Conservation (phyloP, 2,329 filamentous ascomycete species). For the Fusarium brevicatenulatum region DNA sequence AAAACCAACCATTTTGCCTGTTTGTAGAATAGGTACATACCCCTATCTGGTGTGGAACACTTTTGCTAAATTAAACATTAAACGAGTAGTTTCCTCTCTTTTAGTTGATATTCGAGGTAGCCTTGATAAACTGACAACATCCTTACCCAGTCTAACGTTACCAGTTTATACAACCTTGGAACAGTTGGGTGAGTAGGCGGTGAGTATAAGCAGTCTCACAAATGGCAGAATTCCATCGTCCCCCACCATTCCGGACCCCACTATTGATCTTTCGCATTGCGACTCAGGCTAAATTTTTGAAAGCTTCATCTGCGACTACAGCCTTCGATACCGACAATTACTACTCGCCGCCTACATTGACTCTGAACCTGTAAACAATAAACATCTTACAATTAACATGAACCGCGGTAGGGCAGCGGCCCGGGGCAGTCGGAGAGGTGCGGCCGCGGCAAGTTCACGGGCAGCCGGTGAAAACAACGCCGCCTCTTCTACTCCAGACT, state of each 20-base stretch:
- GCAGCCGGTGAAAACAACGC: constrained; percentile 33
- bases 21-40: background rate
- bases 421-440: constrained; percentile 48
- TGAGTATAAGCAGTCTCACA: constrained; percentile 6
- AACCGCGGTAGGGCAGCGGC: constrained; percentile 48
- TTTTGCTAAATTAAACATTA: no score
- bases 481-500: constrained; percentile 21
- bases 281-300: constrained; percentile 42
- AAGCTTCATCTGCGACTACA: constrained; percentile 33
- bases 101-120: background rate
- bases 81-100: background rate
- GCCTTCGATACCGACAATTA: constrained; percentile 1
- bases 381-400: constrained; percentile 39
- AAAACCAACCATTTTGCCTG: background rate
- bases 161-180: background rate
- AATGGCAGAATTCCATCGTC: constrained; percentile 45
- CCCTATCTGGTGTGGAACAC: no score
- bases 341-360: background rate
- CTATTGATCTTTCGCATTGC: constrained; percentile 33
- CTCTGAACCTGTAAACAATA: background rate
- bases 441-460: constrained; percentile 42
- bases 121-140: background rate
- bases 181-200: constrained; percentile 20
- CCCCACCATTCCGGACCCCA: constrained; percentile 49
- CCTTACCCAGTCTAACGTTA: background rate